A percentile compares a stretch with the other conserved stretches of the same genome.
phyloP scores from a whole-genome alignment of 352 stramenopile species.

The Pythium sp. region DNA sequence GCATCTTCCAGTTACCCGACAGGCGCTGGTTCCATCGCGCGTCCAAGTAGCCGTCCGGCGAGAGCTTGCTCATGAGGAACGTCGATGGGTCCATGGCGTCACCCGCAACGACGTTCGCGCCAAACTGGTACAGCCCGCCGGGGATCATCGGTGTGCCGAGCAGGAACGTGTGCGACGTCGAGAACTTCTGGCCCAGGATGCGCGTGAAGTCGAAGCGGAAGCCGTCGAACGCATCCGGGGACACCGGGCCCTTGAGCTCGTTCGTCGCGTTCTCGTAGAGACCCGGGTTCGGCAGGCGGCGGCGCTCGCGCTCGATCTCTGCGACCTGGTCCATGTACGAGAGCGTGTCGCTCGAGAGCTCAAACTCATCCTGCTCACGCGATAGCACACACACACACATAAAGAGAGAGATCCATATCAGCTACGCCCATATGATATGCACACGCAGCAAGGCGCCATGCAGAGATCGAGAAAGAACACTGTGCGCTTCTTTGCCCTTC shows the following conservation, averaged over 20 bases:
- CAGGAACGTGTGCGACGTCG: constrained; percentile 81
- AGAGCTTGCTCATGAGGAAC: constrained; percentile 87
- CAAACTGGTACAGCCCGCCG: constrained; percentile 83
- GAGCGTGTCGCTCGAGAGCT: constrained; percentile 44
- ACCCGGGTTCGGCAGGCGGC: constrained; percentile 70
- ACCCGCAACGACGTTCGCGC: constrained; percentile 75
- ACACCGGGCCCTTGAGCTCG: constrained; percentile 80
- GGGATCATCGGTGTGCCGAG: constrained; percentile 83
- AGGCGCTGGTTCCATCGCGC: constrained; percentile 83
- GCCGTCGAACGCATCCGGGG: constrained; percentile 78
- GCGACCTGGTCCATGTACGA: constrained; percentile 84
- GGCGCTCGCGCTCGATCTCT: constrained; percentile 73
- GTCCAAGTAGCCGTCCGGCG: constrained; percentile 79
- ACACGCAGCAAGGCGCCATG: background rate
- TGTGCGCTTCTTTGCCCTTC: background rate
- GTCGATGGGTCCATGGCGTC: constrained; percentile 78
- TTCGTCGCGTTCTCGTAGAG: constrained; percentile 85
- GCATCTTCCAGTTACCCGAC: constrained; percentile 77
- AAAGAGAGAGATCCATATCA: background rate
- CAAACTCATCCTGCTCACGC: constrained; percentile 11
- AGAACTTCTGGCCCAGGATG: constrained; percentile 77
- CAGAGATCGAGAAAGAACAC: background rate
- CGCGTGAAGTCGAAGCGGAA: constrained; percentile 88
- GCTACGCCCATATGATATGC: background rate
- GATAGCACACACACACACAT: background rate